Conservation (phyloP, 805 yeast species). For the Hanseniaspora guilliermondii region DNA sequence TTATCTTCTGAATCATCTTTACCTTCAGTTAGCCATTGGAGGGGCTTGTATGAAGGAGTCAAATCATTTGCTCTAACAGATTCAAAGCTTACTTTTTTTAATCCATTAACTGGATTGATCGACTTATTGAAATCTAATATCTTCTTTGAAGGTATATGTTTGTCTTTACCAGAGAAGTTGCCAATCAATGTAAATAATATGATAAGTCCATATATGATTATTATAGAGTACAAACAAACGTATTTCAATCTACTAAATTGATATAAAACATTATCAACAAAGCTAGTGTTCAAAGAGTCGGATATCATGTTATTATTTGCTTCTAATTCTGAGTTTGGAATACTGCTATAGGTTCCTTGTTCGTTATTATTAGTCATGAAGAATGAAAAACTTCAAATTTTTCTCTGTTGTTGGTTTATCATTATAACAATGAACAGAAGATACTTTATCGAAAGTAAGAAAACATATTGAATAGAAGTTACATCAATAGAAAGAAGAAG, state of each 20-base stretch:
- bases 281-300: neutral
- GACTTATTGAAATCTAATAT: conserved; percentile 2
- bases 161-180: neutral
- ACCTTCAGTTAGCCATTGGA: conserved; percentile 56
- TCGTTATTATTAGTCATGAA: neutral
- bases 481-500: no score
- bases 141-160: neutral
- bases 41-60: conserved; percentile 36
- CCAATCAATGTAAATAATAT: conserved; percentile 1
- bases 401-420: neutral
- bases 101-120: conserved; percentile 10
- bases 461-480: neutral
- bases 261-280: neutral
- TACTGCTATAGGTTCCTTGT: conserved; percentile 1
- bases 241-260: conserved; percentile 11
- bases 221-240: neutral
- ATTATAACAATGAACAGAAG: no score
- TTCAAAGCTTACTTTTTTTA: conserved; percentile 28
- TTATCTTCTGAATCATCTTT: conserved; percentile 44
- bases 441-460: no score
- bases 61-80: conserved; percentile 46
- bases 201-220: conserved; percentile 6
- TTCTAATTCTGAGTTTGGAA: neutral
- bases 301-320: neutral
- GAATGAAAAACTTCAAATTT: neutral